Percentiles rank a stretch among this genome's conserved stretches.
These are phyloP conservation scores for Daldinia bambusicola DNA, from an alignment of 495 filamentous ascomycete genomes.

Conservation along the genomic window DNA sequence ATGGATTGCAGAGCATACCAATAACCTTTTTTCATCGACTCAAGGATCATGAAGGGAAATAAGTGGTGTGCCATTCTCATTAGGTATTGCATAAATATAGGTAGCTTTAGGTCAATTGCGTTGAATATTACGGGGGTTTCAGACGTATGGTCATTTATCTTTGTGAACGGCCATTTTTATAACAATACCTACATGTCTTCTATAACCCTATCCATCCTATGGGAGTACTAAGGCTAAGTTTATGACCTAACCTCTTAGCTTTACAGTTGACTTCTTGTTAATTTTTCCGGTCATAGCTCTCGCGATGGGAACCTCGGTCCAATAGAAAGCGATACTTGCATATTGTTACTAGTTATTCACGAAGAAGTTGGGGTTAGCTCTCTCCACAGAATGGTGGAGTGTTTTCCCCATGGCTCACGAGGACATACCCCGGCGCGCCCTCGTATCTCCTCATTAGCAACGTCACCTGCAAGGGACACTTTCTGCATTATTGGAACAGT, in stretches of 20 bases:
- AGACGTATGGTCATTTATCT: not conserved
- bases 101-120: constrained; percentile 16
- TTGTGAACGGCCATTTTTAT: not conserved
- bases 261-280: constrained; percentile 1
- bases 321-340: constrained; percentile 28
- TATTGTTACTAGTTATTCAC: not conserved
- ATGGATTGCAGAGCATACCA: constrained; percentile 19
- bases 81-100: constrained; percentile 24
- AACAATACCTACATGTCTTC: not conserved
- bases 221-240: not conserved
- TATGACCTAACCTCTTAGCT: constrained; percentile 3
- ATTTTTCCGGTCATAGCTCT: constrained; percentile 25
- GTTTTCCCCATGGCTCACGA: constrained; percentile 15
- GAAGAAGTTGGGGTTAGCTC: constrained; percentile 22
- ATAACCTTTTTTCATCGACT: constrained; percentile 3
- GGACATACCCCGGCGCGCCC: constrained; percentile 11
- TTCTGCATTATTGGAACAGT: not conserved
- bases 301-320: constrained; percentile 24
- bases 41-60: constrained; percentile 16
- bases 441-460: constrained; percentile 32
- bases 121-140: not conserved
- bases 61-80: constrained; percentile 2
- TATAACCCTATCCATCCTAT: not conserved
- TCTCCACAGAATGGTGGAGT: constrained; percentile 33
- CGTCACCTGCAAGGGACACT: constrained; percentile 22